These are phyloP conservation scores for Candida corydali DNA, from an alignment of 805 yeast genomes.

Conservation along the genomic window DNA sequence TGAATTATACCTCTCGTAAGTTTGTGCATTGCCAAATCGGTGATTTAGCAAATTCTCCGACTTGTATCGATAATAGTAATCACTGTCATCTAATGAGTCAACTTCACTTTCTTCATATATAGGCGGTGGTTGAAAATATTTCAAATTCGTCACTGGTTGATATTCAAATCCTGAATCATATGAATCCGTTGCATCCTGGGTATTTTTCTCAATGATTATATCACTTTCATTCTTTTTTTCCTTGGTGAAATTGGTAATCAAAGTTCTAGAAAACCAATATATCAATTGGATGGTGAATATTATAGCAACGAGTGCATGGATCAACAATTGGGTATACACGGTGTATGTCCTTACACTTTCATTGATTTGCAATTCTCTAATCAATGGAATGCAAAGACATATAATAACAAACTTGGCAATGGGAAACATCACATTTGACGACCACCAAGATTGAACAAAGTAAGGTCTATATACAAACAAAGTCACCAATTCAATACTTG, in stretches of 20 bases:
- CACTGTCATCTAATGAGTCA: constrained; percentile 4
- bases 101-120: constrained; percentile 11
- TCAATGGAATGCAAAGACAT: constrained; percentile 40
- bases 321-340: constrained; percentile 38
- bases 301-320: constrained; percentile 34
- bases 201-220: not conserved
- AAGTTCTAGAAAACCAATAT: constrained; percentile 24
- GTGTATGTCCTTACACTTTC: constrained; percentile 39
- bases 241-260: constrained; percentile 17
- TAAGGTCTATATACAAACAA: constrained; percentile 24
- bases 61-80: constrained; percentile 14
- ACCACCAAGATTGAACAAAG: constrained; percentile 23
- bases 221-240: not conserved
- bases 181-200: constrained; percentile 14
- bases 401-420: constrained; percentile 37
- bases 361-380: constrained; percentile 28
- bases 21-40: not conserved
- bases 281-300: constrained; percentile 25
- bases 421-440: constrained; percentile 31
- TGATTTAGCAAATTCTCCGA: constrained; percentile 11
- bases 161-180: constrained; percentile 23
- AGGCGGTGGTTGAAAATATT: not conserved
- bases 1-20: not conserved
- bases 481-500: constrained; percentile 22
- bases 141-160: constrained; percentile 14